Evolutionary conservation across 108 stramenopile genomes (phyloP).

Genomic region (Fistulifera solaris): DNA sequence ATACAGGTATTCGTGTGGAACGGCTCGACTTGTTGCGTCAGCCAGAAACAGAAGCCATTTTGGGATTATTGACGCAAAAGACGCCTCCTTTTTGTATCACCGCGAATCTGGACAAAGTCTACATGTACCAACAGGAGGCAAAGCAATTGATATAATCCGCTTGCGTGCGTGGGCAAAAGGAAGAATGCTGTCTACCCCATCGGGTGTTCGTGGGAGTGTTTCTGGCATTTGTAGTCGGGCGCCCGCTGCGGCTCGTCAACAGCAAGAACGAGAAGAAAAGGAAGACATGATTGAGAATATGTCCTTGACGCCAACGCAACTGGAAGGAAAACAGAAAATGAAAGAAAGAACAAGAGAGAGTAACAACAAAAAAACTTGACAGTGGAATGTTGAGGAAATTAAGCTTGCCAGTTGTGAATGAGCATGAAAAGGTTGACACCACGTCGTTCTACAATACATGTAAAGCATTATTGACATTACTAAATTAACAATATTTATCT

Average conservation of each 20-base stretch:
- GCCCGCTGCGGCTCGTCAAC: conserved; percentile 28
- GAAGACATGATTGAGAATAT: conserved; percentile 52
- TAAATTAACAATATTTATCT: too few relatives aligned
- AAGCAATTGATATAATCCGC: conserved; percentile 25
- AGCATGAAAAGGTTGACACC: too few relatives aligned
- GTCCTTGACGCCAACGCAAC: conserved; percentile 48
- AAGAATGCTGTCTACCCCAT: conserved; percentile 30
- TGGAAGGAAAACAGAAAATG: conserved; percentile 66
- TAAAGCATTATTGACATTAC: too few relatives aligned
- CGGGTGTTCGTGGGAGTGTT: conserved; percentile 8
- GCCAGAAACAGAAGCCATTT: conserved; percentile 36
- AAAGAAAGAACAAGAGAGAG: conserved; percentile 62
- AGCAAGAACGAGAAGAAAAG: conserved; percentile 42
- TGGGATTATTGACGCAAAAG: conserved; percentile 23
- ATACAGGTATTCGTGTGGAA: conserved; percentile 48
- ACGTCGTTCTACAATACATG: too few relatives aligned
- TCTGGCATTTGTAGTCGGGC: conserved; percentile 14
- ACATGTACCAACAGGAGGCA: conserved; percentile 11
- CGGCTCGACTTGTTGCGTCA: conserved; percentile 54
- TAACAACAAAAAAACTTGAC: too few relatives aligned
- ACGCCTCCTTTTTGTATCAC: conserved; percentile 62
- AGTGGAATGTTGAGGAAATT: too few relatives aligned
- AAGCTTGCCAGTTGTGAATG: too few relatives aligned
- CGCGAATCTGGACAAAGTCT: conserved; percentile 59
- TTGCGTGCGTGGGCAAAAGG: conserved; percentile 74